Evolutionary conservation across 805 yeast species (phyloP).

Genomic region (Phaffomyces thermotolerans): DNA sequence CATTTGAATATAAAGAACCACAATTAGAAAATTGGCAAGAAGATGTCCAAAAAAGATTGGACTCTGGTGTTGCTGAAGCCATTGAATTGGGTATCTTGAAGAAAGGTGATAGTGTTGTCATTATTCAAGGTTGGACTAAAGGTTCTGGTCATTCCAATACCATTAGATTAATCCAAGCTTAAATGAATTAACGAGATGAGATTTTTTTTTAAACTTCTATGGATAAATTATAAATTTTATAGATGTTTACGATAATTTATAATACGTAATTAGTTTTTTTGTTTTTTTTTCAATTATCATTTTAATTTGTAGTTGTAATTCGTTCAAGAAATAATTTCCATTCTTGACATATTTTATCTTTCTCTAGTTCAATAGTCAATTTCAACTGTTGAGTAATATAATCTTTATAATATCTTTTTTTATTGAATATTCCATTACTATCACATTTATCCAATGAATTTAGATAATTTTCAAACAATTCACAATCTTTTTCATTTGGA

Average conservation of each 20-base stretch:
- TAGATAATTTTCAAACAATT: conserved; percentile 30
- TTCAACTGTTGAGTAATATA: conserved; percentile 7
- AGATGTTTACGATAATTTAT: background rate
- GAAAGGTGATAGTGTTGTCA: conserved; percentile 84
- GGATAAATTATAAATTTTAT: background rate
- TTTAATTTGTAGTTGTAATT: background rate
- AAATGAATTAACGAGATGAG: no score
- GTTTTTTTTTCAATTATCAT: no score
- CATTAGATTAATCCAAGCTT: conserved; percentile 61
- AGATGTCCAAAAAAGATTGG: conserved; percentile 92
- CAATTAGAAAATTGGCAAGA: conserved; percentile 78
- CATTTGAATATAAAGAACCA: conserved; percentile 71
- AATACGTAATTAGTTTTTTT: no score
- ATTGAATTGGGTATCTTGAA: conserved; percentile 75
- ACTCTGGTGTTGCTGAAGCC: conserved; percentile 89
- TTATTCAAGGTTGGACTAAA: conserved; percentile 98
- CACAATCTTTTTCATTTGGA: conserved; percentile 35
- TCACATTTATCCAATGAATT: conserved; percentile 2
- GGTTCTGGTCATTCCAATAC: conserved; percentile 99
- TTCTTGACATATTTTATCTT: conserved; percentile 3
- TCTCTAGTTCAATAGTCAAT: background rate
- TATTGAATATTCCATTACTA: background rate
- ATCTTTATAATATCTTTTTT: conserved; percentile 17
- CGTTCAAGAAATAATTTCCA: conserved; percentile 8
- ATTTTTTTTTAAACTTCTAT: background rate